Percentiles rank a stretch among this genome's conserved stretches.
phyloP scores from a whole-genome alignment of 768 basidiomycete species.

The Mycena epipterygia region DNA sequence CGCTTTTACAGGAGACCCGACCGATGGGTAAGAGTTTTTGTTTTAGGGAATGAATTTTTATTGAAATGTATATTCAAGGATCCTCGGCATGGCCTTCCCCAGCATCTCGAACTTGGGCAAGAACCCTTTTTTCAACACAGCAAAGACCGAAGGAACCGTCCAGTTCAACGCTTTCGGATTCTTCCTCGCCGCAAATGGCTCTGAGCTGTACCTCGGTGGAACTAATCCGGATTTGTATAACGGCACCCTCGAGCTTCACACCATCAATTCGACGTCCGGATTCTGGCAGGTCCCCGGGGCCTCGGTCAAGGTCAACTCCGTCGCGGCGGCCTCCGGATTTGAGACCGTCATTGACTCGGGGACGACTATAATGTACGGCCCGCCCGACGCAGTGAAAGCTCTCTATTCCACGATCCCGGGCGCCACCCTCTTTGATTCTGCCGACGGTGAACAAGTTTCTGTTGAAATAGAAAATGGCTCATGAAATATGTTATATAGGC shows the following conservation, averaged over 20 bases:
- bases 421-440: conserved; percentile 33
- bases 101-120: conserved; percentile 46
- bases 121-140: conserved; percentile 56
- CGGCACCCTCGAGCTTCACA: conserved; percentile 51
- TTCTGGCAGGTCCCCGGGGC: conserved; percentile 43
- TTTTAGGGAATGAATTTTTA: conserved; percentile 17
- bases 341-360: conserved; percentile 53
- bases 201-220: conserved; percentile 68
- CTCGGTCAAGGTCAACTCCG: conserved; percentile 31
- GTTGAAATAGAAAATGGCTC: background rate
- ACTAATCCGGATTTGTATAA: conserved; percentile 59
- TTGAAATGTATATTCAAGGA: conserved; percentile 33
- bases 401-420: conserved; percentile 45
- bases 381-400: conserved; percentile 33
- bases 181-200: conserved; percentile 54
- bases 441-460: conserved; percentile 38
- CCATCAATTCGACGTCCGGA: conserved; percentile 38
- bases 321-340: conserved; percentile 10
- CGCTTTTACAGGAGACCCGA: conserved; percentile 37
- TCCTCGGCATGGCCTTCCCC: conserved; percentile 54
- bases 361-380: conserved; percentile 52
- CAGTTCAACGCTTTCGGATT: conserved; percentile 57
- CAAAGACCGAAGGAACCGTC: conserved; percentile 48
- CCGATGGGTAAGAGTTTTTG: conserved; percentile 35
- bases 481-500: background rate